Base-by-base conservation (phyloP, 208 protist species). In the Acanthamoeba sp. region DNA sequence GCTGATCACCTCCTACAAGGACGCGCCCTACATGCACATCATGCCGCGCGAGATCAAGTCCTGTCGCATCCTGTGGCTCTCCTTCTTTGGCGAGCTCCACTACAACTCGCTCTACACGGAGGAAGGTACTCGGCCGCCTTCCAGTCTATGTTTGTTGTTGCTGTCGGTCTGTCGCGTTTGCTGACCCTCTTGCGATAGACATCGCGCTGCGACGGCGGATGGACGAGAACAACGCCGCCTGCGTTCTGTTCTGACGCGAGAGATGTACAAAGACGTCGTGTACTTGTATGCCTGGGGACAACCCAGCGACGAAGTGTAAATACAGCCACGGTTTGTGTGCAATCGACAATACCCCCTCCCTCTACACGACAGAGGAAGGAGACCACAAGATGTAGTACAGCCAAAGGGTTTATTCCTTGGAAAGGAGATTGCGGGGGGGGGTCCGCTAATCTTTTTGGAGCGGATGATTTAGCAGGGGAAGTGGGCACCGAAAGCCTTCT, bases 21-120 rank as follows among this genome's bases (percentile, higher is more conserved):
- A 93, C 66, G 52, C 42, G 14, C 62, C 89, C 36, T 93, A 82
- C 66, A 82, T 93, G 57, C 64, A 93, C 40, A 93, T 93, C 42
- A 82, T 82, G 66, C 89, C 89, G 2, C 57, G 89, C n/a, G 89
- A 93, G 89, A 93, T 82, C 64, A 73, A 93, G 48, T 82, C 48
- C n/a, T 93, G 48, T n/a, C 89, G 89, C 40, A 93, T 93, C 29
- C 64, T 93, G 59, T 93, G 89, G 89, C 89, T 93, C 40, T 93
- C 88, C 32, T 93, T 93, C 89, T 76, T 40, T 42, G 36, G 89
- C 20, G 89, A 93, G n/a, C 89, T 93, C 4, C 88, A 93, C 50
- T 93, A 93, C 88, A 93, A 93, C 34, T 93, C 88, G 1, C 88
- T 93, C 6, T 93, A 93, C 50, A 71, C 62, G n/a, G 27, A 82